Base-by-base conservation (phyloP, 2,329 filamentous ascomycete genomes). In the Leptographium wingfieldii region DNA sequence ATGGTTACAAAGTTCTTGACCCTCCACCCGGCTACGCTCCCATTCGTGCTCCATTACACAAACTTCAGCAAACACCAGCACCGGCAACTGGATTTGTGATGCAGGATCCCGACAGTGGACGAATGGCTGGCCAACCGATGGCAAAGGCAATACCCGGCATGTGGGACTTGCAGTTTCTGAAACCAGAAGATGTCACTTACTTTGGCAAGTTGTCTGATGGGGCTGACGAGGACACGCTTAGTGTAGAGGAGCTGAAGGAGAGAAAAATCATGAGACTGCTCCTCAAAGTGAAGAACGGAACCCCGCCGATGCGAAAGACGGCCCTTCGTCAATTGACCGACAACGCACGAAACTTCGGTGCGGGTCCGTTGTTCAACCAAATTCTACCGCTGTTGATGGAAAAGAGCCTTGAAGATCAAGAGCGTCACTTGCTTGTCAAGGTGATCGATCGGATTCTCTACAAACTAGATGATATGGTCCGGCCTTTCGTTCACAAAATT, bases 231-330 rank as follows among this genome's bases (percentile, higher is more conserved):
- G 95, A 92, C 67, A 81, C 85, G 27, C 83, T 99, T 74, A 92
- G 86, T 25, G 91, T 99, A 11, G 94, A 99, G 56, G 92, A 99
- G 69, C 76, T 99, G 58, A 97, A 99, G 74, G 92, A 99, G 74
- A 83, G 94, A 63, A 99, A 99, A 76, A 99, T 99, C 69, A 97
- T 99, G 94, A 82, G 94, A 66, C 76, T 99, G 59, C 78, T 99
- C 54, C 80, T 99, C 60, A 99, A 99, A 76, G 92, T 99, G 78
- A 99, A 99, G 82, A 99, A 99, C 71, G 94, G 94, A 68, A 97
- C 94, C 49, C 94, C 94, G 31, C 92, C 94, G 0, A 97, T 97
- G 94, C 82, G 94, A 74, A 99, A 99, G 80, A 99, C 94, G 43
- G 94, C 94, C 29, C 81, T 99, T 68, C 88, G 94, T 74, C 94